Evolutionary conservation across 2,329 filamentous ascomycete species (phyloP).

Genomic region (Penicillium nordicum): DNA sequence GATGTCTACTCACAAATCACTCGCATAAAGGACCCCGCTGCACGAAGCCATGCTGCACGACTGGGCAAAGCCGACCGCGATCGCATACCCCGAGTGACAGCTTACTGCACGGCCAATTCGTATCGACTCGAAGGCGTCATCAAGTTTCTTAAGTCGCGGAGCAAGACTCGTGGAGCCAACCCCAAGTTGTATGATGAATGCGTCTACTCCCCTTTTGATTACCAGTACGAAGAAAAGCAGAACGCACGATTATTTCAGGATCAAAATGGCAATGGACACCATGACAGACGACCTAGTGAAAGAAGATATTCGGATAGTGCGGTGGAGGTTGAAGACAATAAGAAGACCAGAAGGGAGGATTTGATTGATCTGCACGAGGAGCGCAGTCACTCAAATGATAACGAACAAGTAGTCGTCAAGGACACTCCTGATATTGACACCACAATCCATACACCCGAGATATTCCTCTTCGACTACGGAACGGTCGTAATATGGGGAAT

Average conservation of each 20-base stretch:
- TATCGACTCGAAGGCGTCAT: slow-evolving; percentile 88
- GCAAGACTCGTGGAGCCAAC: slow-evolving; percentile 71
- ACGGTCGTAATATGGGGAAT: slow-evolving; percentile 99
- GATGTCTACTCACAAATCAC: slow-evolving; percentile 99
- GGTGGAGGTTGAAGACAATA: slow-evolving; percentile 62
- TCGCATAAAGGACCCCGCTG: slow-evolving; percentile 93
- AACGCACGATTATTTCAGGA: slow-evolving; percentile 28
- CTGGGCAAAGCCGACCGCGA: slow-evolving; percentile 91
- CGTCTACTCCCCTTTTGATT: slow-evolving; percentile 91
- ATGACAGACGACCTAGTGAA: slow-evolving; percentile 42
- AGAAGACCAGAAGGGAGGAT: slow-evolving; percentile 55
- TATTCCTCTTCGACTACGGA: slow-evolving; percentile 96
- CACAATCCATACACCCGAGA: slow-evolving; percentile 83
- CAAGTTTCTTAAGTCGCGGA: slow-evolving; percentile 82
- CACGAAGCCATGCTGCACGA: slow-evolving; percentile 83
- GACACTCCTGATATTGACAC: slow-evolving; percentile 72
- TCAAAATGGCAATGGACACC: slow-evolving; percentile 30
- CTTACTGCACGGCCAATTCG: slow-evolving; percentile 90
- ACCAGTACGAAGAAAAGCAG: slow-evolving; percentile 54
- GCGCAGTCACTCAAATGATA: slow-evolving; percentile 28
- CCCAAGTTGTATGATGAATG: slow-evolving; percentile 97
- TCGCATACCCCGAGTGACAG: slow-evolving; percentile 83
- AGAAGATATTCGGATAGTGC: slow-evolving; percentile 67
- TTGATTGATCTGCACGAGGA: slow-evolving; percentile 60
- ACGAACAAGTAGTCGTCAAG: slow-evolving; percentile 27